Base-by-base conservation (phyloP, 202 grass and related monocot species). In the Alloteropsis angusta region DNA sequence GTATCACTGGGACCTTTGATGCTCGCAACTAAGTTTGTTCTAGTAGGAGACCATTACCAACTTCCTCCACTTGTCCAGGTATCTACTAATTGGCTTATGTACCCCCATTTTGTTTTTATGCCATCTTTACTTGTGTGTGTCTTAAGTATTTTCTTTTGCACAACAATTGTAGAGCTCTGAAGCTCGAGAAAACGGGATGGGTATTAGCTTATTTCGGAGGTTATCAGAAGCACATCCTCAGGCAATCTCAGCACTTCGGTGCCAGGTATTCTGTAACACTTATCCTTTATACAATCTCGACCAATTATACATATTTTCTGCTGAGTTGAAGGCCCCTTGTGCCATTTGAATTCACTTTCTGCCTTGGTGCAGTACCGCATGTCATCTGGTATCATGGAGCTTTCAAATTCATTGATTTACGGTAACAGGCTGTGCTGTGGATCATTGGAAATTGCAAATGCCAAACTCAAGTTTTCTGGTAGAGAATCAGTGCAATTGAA, bases 1-100 rank as follows among this genome's bases (percentile, higher is more conserved):
- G 91, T 97, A 53, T 97, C 95, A 77, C 50, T 97, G 4, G 95
- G 95, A 88, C 95, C 95, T 62, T 73, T 97, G 61, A 94, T 92
- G 89, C 81, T 97, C 78, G 95, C 91, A 72, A 94, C 89, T 65
- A 97, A 80, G 72, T 94, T 97, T 85, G 95, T 97, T 81, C 83
- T 97, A 75, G 95, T 97, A 37, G 95, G 95, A 58, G 95, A 97
- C 44, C 91, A 97, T 85, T 97, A 97, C 73, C 95, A 94, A 71
- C 91, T 97, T 81, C 95, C 95, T 78, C 91, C 91, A 83, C 95
- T 97, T 78, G 87, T 97, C 72, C 89, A 94, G 95, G 95, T 94
- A 75, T 60, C 14, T 59, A 54, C 17, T 63, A 25, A 53, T 72
- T 86, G 67, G n/a, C 43, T 68, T n/a, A n/a, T 57, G 12, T 48